Evolutionary conservation across 2,329 filamentous ascomycete species (phyloP).

Genomic region (Colletotrichum sp.): DNA sequence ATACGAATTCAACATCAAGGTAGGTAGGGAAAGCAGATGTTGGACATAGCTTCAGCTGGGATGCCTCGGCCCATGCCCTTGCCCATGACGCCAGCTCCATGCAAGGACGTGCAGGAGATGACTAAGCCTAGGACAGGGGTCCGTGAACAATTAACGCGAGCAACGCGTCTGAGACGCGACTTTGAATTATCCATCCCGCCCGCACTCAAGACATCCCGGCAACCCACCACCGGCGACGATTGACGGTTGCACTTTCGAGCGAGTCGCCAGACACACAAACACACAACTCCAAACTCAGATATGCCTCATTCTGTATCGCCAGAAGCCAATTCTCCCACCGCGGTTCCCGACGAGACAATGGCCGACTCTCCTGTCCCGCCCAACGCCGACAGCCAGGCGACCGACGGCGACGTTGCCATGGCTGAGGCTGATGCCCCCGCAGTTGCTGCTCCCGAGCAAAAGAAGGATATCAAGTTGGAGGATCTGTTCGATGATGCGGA

Average conservation of each 20-base stretch:
- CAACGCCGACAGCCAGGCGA: constrained; percentile 32
- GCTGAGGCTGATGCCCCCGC: constrained; percentile 34
- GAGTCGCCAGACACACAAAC: neutral
- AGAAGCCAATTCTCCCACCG: constrained; percentile 30
- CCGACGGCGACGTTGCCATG: constrained; percentile 47
- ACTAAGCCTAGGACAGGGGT: rapidly evolving
- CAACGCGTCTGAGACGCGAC: neutral
- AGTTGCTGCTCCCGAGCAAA: constrained; percentile 27
- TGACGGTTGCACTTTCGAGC: neutral
- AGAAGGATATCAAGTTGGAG: constrained; percentile 59
- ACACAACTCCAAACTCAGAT: neutral
- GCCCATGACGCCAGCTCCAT: neutral
- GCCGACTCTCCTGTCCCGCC: constrained; percentile 30
- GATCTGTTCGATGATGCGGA: constrained; percentile 64
- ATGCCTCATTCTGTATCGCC: constrained; percentile 53
- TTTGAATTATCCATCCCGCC: neutral
- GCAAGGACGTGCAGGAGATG: neutral
- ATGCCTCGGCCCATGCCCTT: neutral
- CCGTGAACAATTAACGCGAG: neutral
- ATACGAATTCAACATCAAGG: neutral
- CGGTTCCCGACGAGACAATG: constrained; percentile 39
- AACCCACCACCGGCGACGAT: neutral
- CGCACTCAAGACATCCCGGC: neutral
- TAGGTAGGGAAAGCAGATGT: neutral
- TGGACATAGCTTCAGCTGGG: neutral